Evolutionary conservation across 345 rosid genomes (phyloP).

Genomic region (Schrenkiella parvula): DNA sequence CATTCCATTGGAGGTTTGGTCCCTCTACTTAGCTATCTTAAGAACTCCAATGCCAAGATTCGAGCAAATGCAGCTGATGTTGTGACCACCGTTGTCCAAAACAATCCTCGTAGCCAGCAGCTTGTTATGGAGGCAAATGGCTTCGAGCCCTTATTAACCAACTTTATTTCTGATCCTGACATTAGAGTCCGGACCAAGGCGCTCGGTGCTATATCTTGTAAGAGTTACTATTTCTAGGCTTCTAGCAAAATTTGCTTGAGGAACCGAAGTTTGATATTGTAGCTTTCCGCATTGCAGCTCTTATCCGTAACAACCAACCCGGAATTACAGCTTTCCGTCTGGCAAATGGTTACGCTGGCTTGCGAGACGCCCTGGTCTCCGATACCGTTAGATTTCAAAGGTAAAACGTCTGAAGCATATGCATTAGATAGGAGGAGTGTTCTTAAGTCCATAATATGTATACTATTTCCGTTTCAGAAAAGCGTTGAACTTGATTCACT

Average conservation of each 20-base stretch:
- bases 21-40: conserved; percentile 78
- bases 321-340: conserved; percentile 79
- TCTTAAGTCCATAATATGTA: background rate
- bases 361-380: conserved; percentile 76
- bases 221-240: conserved; percentile 29
- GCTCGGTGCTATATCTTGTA: conserved; percentile 92
- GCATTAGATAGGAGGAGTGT: background rate
- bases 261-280: background rate
- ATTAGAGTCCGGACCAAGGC: conserved; percentile 67
- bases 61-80: conserved; percentile 95
- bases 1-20: conserved; percentile 85
- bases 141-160: conserved; percentile 63
- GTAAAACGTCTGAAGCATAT: conserved; percentile 30
- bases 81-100: conserved; percentile 79
- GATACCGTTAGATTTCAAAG: conserved; percentile 75
- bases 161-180: conserved; percentile 66
- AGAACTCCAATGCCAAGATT: conserved; percentile 63
- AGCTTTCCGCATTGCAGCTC: conserved; percentile 48
- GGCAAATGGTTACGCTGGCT: conserved; percentile 79
- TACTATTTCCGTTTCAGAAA: conserved; percentile 50
- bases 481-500: conserved; percentile 84
- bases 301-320: conserved; percentile 75
- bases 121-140: conserved; percentile 97
- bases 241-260: background rate
- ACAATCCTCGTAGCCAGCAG: conserved; percentile 83